Conservation (phyloP, 257 asterid species). For the Primulina huaijiensis region DNA sequence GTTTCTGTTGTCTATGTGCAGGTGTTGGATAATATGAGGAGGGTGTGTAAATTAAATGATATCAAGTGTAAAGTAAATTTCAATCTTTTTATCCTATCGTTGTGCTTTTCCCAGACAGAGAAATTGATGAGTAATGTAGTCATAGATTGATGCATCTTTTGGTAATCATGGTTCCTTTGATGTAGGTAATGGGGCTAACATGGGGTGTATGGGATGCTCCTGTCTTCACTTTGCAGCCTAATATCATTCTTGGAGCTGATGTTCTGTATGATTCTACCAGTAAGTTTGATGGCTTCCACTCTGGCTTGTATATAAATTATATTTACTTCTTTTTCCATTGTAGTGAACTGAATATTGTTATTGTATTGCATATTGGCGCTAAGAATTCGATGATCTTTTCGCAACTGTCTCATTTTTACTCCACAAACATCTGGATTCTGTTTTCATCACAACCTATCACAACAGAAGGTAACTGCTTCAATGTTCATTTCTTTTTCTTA, state of each 20-base stretch:
- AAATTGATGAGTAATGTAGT: background rate
- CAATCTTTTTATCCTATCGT: conserved; percentile 16
- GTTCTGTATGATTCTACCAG: conserved; percentile 79
- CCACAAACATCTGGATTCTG: conserved; percentile 58
- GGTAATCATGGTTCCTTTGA: conserved; percentile 4
- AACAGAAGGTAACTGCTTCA: conserved; percentile 66
- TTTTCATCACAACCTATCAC: conserved; percentile 85
- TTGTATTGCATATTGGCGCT: conserved; percentile 28
- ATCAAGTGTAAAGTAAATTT: conserved; percentile 63
- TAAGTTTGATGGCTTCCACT: conserved; percentile 25
- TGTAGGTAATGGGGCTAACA: conserved; percentile 74
- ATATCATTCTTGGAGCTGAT: conserved; percentile 94
- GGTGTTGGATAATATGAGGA: conserved; percentile 84
- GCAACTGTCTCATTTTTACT: conserved; percentile 77
- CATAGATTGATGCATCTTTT: background rate
- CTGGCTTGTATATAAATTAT: background rate
- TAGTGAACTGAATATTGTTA: conserved; percentile 20
- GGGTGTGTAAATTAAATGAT: conserved; percentile 54
- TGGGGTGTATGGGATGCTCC: conserved; percentile 86
- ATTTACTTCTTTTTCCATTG: background rate
- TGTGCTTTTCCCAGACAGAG: background rate
- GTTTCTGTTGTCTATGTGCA: conserved; percentile 31
- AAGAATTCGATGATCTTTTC: conserved; percentile 87
- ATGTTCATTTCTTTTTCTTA: conserved; percentile 8
- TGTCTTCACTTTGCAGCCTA: conserved; percentile 59